Evolutionary conservation across 23 red algal genomes (phyloP).

Genomic region (Rhodosorus marinus): DNA sequence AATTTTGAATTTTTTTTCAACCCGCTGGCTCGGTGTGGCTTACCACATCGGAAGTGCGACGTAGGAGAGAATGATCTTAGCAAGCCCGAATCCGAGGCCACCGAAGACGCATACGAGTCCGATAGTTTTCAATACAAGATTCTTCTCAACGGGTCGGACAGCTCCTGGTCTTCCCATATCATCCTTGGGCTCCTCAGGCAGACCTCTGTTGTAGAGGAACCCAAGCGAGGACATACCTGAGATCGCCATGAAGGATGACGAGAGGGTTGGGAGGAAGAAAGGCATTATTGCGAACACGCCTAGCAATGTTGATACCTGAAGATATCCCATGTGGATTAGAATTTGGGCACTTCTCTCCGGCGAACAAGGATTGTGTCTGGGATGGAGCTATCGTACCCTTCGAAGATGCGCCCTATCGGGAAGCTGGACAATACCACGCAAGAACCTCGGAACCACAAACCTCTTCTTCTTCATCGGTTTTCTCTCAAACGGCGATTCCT

Average conservation of each 20-base stretch:
- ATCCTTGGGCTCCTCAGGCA: conserved; percentile 58
- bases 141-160: conserved; percentile 64
- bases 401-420: conserved; percentile 44
- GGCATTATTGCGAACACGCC: conserved; percentile 54
- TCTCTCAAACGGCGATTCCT: conserved; percentile 65
- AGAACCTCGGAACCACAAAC: conserved; percentile 45
- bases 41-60: too few species aligned
- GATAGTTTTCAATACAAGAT: conserved; percentile 58
- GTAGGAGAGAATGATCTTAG: too few species aligned
- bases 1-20: too few species aligned
- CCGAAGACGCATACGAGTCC: conserved; percentile 30
- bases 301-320: too few species aligned
- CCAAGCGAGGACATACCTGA: conserved; percentile 56
- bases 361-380: too few species aligned
- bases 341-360: too few species aligned
- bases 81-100: conserved; percentile 12
- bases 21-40: too few species aligned
- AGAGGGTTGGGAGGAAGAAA: conserved; percentile 53
- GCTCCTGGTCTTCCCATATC: conserved; percentile 71
- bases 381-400: too few species aligned
- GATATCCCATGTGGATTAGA: too few species aligned
- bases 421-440: conserved; percentile 50
- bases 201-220: conserved; percentile 87
- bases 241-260: conserved; percentile 68
- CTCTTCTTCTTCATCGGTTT: conserved; percentile 33